These are phyloP conservation scores for Aspergillus wentii DNA, from an alignment of 495 filamentous ascomycete genomes.

Conservation along the genomic window DNA sequence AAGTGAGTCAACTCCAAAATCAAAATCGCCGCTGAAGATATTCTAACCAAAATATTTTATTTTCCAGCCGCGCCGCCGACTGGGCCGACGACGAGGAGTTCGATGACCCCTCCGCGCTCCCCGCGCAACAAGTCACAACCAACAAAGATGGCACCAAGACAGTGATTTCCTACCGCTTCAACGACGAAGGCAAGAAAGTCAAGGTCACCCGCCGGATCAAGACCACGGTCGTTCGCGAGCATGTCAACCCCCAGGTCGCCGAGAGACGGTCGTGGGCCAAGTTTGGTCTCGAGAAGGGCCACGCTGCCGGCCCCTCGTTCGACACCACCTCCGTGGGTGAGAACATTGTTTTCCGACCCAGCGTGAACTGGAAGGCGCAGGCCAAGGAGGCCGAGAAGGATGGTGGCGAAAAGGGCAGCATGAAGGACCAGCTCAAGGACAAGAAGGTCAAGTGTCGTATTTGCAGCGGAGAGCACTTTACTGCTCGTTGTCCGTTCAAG, in stretches of 20 bases:
- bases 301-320: slow-evolving; percentile 58
- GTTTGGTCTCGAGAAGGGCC: slow-evolving; percentile 81
- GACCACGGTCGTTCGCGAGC: slow-evolving; percentile 78
- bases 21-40: background rate
- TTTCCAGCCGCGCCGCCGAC: slow-evolving; percentile 62
- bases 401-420: slow-evolving; percentile 60
- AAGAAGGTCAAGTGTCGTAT: slow-evolving; percentile 99
- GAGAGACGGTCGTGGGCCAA: slow-evolving; percentile 89
- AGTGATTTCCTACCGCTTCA: slow-evolving; percentile 81
- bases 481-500: slow-evolving; percentile 86
- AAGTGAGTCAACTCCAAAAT: slow-evolving; percentile 28
- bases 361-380: slow-evolving; percentile 83
- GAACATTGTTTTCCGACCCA: slow-evolving; percentile 93
- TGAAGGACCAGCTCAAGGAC: slow-evolving; percentile 92
- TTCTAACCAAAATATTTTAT: slow-evolving; percentile 18
- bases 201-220: slow-evolving; percentile 94
- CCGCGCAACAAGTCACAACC: slow-evolving; percentile 75
- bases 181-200: slow-evolving; percentile 91
- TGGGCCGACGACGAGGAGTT: slow-evolving; percentile 98
- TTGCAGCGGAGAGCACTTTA: slow-evolving; percentile 98
- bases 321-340: slow-evolving; percentile 93
- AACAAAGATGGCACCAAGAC: slow-evolving; percentile 99
- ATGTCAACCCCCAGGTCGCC: slow-evolving; percentile 94
- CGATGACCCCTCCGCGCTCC: slow-evolving; percentile 74
- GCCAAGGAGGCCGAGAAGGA: slow-evolving; percentile 79